A percentile compares a stretch with the other conserved stretches of the same genome.
Conservation (phyloP, 2,329 filamentous ascomycete species). For the Nothomitra cinnamomea region DNA sequence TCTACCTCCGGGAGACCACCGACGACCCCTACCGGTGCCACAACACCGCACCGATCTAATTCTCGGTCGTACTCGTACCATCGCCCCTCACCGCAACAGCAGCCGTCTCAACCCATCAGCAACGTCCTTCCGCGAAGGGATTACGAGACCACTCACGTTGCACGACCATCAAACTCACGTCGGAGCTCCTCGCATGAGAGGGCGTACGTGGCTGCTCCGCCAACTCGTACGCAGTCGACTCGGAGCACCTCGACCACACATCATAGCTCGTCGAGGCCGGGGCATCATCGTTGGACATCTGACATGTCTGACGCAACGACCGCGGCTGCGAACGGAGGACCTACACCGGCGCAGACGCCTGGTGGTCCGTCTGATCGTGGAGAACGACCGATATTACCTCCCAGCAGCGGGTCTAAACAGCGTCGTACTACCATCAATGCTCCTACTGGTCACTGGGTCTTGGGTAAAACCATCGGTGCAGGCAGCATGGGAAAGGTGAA, state of each 20-base stretch:
- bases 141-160: slow-evolving; percentile 54
- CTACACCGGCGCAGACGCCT: slow-evolving; percentile 33
- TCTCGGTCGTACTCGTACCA: slow-evolving; percentile 24
- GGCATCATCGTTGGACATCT: slow-evolving; percentile 28
- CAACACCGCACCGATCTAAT: slow-evolving; percentile 20
- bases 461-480: slow-evolving; percentile 92
- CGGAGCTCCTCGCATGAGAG: slow-evolving; percentile 49
- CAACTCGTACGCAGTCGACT: slow-evolving; percentile 38
- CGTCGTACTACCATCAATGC: slow-evolving; percentile 73
- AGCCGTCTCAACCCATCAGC: slow-evolving; percentile 29
- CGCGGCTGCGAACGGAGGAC: slow-evolving; percentile 34
- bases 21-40: slow-evolving; percentile 19
- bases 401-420: slow-evolving; percentile 18
- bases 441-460: slow-evolving; percentile 78
- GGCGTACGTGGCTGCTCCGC: slow-evolving; percentile 23
- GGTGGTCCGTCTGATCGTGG: slow-evolving; percentile 15
- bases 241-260: slow-evolving; percentile 22
- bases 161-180: slow-evolving; percentile 36
- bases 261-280: slow-evolving; percentile 12
- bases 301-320: slow-evolving; percentile 21
- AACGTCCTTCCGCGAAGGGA: slow-evolving; percentile 46
- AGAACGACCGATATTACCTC: neutral
- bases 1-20: slow-evolving; percentile 25
- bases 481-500: slow-evolving; percentile 99
- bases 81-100: slow-evolving; percentile 15